These are phyloP conservation scores for Aspergillus tubingensis DNA, from an alignment of 2,329 filamentous ascomycete species.

Conservation along the genomic window DNA sequence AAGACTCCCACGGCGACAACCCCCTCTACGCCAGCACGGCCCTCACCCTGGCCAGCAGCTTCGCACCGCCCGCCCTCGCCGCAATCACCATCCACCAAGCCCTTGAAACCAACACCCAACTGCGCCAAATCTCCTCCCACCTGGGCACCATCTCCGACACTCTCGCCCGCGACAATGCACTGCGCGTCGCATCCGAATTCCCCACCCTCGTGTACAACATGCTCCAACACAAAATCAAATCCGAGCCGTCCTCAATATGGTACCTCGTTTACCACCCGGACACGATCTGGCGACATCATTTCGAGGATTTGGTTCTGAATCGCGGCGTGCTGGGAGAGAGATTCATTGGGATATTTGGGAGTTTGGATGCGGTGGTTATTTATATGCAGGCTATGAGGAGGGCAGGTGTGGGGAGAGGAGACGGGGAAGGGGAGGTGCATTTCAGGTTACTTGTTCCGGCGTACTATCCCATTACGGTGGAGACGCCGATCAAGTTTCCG, in stretches of 20 bases:
- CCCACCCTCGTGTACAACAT: not conserved
- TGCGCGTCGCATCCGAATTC: not conserved
- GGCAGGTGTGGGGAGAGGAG: not conserved
- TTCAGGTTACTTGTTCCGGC: not conserved
- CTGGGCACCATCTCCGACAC: not conserved
- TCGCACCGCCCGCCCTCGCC: not conserved
- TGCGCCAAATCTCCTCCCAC: not conserved
- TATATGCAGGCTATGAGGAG: not conserved
- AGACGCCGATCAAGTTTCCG: not conserved
- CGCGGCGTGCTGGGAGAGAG: not conserved
- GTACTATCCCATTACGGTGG: not conserved
- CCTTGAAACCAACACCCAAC: not conserved
- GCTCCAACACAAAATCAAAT: not conserved
- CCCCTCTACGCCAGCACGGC: not conserved
- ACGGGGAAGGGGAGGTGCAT: not conserved
- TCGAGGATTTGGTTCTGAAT: not conserved
- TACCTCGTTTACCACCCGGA: not conserved
- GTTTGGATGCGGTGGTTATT: not conserved
- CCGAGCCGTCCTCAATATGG: not conserved
- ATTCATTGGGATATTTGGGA: not conserved
- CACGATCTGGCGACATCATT: not conserved
- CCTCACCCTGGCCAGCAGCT: not conserved
- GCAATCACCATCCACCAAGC: not conserved
- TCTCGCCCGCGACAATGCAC: not conserved
- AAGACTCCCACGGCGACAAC: not conserved